Evolutionary conservation across 1,284 basidiomycete genomes (phyloP).

Genomic region (Heterobasidion annosum): DNA sequence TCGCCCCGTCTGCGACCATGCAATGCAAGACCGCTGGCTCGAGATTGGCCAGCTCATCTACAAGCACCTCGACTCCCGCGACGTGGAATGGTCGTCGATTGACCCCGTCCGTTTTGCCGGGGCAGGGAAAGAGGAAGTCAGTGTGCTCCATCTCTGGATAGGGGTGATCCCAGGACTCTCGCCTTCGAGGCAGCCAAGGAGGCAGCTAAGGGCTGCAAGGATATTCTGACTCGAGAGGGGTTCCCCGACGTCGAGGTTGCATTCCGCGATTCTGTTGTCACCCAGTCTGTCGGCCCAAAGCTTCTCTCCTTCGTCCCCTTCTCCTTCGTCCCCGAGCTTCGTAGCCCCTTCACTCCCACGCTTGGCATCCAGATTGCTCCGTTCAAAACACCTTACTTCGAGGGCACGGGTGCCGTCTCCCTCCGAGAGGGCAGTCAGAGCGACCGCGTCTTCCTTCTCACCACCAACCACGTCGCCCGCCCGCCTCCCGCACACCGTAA

Average conservation of each 20-base stretch:
- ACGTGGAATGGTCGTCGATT: conserved; percentile 16
- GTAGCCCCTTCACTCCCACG: conserved; percentile 20
- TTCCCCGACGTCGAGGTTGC: conserved; percentile 11
- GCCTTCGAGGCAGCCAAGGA: conserved; percentile 13
- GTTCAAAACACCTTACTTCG: conserved; percentile 15
- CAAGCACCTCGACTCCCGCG: conserved; percentile 13
- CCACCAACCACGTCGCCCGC: conserved; percentile 16
- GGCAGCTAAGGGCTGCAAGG: conserved; percentile 11
- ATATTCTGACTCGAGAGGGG: conserved; percentile 14
- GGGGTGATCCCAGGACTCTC: conserved; percentile 17
- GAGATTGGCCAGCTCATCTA: conserved; percentile 13
- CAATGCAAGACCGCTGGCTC: conserved; percentile 15
- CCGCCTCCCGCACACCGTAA: conserved; percentile 17
- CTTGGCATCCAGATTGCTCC: conserved; percentile 22
- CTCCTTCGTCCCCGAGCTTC: conserved; percentile 13
- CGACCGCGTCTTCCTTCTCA: conserved; percentile 18
- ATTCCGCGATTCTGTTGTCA: conserved; percentile 9
- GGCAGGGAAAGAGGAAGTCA: conserved; percentile 11
- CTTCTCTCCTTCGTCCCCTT: conserved; percentile 14
- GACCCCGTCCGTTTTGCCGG: conserved; percentile 18
- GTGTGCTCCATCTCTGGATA: conserved; percentile 14
- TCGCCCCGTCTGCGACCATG: conserved; percentile 20
- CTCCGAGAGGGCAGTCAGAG: conserved; percentile 14
- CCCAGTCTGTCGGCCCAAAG: conserved; percentile 14
- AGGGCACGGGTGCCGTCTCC: conserved; percentile 22